phyloP scores from a whole-genome alignment of 768 basidiomycete species.

The Amylocystis lapponica region DNA sequence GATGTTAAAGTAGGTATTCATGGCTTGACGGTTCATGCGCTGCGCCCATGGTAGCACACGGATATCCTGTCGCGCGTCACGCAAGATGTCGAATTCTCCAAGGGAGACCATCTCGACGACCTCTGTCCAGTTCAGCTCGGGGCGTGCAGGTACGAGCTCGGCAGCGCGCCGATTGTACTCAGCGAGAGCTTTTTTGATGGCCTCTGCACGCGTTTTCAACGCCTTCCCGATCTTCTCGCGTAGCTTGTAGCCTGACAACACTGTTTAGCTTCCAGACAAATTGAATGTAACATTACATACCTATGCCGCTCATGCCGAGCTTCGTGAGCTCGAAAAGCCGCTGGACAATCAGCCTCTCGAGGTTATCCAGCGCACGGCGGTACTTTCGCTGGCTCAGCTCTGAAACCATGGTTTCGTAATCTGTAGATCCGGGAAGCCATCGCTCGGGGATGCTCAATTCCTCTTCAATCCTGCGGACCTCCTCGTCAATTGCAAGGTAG shows the following conservation, averaged over 20 bases:
- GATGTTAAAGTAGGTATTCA: conserved; percentile 25
- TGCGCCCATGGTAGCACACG: conserved; percentile 24
- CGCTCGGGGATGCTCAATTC: conserved; percentile 7
- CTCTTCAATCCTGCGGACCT: conserved; percentile 8
- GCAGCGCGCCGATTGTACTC: conserved; percentile 28
- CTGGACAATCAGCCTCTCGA: conserved; percentile 27
- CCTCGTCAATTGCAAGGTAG: background rate
- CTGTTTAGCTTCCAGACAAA: background rate
- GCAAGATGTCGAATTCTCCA: conserved; percentile 28
- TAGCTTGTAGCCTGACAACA: conserved; percentile 29
- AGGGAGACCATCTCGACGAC: conserved; percentile 11
- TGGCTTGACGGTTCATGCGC: conserved; percentile 32
- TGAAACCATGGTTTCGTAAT: conserved; percentile 8
- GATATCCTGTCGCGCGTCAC: conserved; percentile 26
- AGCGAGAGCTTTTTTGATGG: conserved; percentile 27
- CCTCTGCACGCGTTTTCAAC: conserved; percentile 22
- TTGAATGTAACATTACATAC: conserved; percentile 7
- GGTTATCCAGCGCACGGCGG: conserved; percentile 19
- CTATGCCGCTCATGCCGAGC: conserved; percentile 18
- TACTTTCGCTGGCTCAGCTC: conserved; percentile 11
- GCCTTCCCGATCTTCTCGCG: conserved; percentile 30
- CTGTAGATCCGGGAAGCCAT: conserved; percentile 8
- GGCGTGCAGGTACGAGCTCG: conserved; percentile 11
- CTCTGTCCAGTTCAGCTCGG: conserved; percentile 4
- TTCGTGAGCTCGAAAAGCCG: conserved; percentile 26